Percentiles rank a stretch among this genome's conserved stretches.
These are phyloP conservation scores for Linum lewisii DNA, from an alignment of 345 rosid species.

Conservation along the genomic window DNA sequence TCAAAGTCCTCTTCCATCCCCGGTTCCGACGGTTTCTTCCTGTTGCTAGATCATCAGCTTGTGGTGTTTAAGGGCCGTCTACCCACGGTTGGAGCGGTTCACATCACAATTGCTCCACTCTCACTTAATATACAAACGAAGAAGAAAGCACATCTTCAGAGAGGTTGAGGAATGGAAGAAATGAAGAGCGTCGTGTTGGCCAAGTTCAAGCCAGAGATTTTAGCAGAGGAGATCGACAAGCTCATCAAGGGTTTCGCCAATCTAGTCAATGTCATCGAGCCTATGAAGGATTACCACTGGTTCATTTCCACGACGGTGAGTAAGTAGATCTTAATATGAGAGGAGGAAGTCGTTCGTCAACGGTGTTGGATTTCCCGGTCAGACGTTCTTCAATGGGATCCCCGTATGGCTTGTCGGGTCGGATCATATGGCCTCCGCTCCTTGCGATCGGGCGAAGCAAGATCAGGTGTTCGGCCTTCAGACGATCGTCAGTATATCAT, in stretches of 20 bases:
- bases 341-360: conserved; percentile 73
- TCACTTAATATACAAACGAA: no score
- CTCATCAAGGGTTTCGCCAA: conserved; percentile 57
- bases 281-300: conserved; percentile 86
- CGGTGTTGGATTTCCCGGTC: conserved; percentile 72
- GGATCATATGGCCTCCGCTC: conserved; percentile 45
- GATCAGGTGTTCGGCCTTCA: conserved; percentile 67
- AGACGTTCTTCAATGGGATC: conserved; percentile 41
- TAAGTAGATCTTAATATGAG: no score
- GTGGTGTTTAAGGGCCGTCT: no score
- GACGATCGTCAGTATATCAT: conserved; percentile 71
- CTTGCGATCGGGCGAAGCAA: conserved; percentile 65
- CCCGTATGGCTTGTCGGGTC: conserved; percentile 66
- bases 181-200: conserved; percentile 64
- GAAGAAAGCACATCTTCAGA: no score
- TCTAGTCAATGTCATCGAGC: conserved; percentile 61
- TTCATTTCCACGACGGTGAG: no score
- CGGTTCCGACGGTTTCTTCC: no score
- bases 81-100: no score
- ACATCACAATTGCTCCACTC: no score
- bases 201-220: conserved; percentile 56
- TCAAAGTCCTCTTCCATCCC: no score
- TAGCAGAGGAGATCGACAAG: conserved; percentile 35
- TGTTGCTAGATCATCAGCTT: no score
- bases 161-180: no score